These are phyloP conservation scores for Colletotrichum lini DNA, from an alignment of 2,329 filamentous ascomycete species.

Conservation along the genomic window DNA sequence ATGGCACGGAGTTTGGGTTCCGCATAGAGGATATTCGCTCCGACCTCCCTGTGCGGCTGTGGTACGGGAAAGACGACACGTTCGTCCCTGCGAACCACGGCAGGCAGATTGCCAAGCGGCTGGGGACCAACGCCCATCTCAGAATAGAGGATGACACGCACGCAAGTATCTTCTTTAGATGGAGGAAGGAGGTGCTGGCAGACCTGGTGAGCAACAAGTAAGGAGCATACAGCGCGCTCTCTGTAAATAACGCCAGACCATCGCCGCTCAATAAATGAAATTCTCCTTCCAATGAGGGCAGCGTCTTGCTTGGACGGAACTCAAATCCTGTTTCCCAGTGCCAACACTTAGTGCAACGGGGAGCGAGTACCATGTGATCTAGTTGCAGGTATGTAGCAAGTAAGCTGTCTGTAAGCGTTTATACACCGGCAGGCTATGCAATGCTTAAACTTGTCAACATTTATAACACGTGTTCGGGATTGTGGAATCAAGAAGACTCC, in stretches of 20 bases:
- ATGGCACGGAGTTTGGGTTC: conserved; percentile 37
- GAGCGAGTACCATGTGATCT: too few relatives aligned
- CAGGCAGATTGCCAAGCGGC: conserved; percentile 29
- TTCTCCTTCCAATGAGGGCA: neutral
- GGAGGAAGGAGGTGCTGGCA: conserved; percentile 26
- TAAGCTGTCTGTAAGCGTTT: too few relatives aligned
- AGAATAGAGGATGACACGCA: conserved; percentile 39
- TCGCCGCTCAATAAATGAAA: neutral
- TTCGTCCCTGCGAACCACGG: conserved; percentile 39
- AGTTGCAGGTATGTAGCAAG: too few relatives aligned
- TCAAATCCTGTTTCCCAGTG: too few relatives aligned
- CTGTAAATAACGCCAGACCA: neutral
- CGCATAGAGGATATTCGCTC: conserved; percentile 31
- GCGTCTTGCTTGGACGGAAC: too few relatives aligned
- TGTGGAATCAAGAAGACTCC: too few relatives aligned
- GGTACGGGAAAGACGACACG: conserved; percentile 37
- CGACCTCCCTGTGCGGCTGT: conserved; percentile 30
- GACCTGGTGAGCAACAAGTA: conserved; percentile 16
- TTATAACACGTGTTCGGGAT: too few relatives aligned
- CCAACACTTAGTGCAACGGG: too few relatives aligned
- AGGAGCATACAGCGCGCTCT: too few relatives aligned
- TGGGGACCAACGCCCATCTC: conserved; percentile 23
- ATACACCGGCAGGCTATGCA: too few relatives aligned
- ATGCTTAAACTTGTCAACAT: too few relatives aligned
- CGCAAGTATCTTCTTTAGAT: conserved; percentile 37